A percentile compares a stretch with the other conserved stretches of the same genome.
phyloP scores from a whole-genome alignment of 2,329 filamentous ascomycete species.

The Penicillium sp. region DNA sequence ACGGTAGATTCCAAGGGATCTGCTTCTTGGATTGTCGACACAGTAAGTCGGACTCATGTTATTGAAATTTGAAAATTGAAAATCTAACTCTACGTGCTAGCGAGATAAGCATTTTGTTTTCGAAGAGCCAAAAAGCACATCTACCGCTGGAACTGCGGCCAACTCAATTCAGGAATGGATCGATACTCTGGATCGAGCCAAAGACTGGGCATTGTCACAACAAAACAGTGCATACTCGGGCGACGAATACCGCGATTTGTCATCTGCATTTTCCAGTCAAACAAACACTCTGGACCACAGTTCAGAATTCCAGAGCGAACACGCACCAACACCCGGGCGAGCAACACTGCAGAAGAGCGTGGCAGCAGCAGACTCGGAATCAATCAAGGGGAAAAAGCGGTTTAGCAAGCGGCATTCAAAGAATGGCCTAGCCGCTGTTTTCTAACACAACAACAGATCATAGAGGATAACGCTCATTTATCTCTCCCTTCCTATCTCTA shows the following conservation, averaged over 20 bases:
- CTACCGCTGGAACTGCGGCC: conserved; percentile 59
- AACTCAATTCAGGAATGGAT: conserved; percentile 86
- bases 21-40: conserved; percentile 86
- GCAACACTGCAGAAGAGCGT: conserved; percentile 41
- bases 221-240: conserved; percentile 63
- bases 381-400: conserved; percentile 57
- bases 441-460: conserved; percentile 47
- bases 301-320: conserved; percentile 37
- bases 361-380: conserved; percentile 45
- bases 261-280: conserved; percentile 67
- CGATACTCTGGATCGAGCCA: conserved; percentile 78
- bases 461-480: neutral
- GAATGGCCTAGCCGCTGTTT: conserved; percentile 86
- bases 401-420: conserved; percentile 94
- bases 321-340: conserved; percentile 39
- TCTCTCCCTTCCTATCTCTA: neutral
- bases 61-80: neutral
- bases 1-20: conserved; percentile 83
- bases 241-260: conserved; percentile 66
- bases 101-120: conserved; percentile 87
- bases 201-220: conserved; percentile 76
- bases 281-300: conserved; percentile 42
- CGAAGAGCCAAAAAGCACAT: conserved; percentile 76
- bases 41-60: conserved; percentile 59
- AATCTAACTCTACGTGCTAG: conserved; percentile 45